Evolutionary conservation across 306 rosid species (phyloP).

Genomic region (Echinosophora koreensis): DNA sequence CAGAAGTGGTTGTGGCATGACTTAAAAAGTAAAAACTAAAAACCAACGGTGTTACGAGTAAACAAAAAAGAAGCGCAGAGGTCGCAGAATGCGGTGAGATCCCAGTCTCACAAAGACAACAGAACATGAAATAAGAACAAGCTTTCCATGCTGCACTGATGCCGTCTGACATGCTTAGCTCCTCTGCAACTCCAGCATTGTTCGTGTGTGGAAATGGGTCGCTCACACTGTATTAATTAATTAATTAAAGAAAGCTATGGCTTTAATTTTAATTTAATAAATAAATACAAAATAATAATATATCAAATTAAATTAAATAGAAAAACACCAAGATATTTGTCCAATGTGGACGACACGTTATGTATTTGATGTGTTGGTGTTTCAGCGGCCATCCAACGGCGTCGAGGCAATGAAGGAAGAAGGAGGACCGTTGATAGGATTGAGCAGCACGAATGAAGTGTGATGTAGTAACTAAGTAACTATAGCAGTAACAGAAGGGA

Average conservation of each 20-base stretch:
- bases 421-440: constrained; percentile 25
- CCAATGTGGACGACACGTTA: background rate
- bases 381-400: constrained; percentile 5
- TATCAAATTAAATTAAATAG: too few species aligned
- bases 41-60: background rate
- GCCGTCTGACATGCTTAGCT: constrained; percentile 25
- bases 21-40: background rate
- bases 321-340: background rate
- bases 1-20: background rate
- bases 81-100: constrained; percentile 1
- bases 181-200: background rate
- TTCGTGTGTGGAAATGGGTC: background rate
- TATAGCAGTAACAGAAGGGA: background rate
- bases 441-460: background rate
- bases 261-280: background rate
- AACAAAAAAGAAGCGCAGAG: background rate
- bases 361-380: background rate
- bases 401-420: background rate
- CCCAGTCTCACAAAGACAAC: background rate
- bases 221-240: background rate
- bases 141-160: constrained; percentile 25
- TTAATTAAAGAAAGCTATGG: background rate
- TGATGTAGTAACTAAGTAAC: too few species aligned
- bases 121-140: constrained; percentile 20
- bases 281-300: too few species aligned